These are phyloP conservation scores for Ustulina deusta DNA, from an alignment of 2,329 filamentous ascomycete genomes.

Conservation along the genomic window DNA sequence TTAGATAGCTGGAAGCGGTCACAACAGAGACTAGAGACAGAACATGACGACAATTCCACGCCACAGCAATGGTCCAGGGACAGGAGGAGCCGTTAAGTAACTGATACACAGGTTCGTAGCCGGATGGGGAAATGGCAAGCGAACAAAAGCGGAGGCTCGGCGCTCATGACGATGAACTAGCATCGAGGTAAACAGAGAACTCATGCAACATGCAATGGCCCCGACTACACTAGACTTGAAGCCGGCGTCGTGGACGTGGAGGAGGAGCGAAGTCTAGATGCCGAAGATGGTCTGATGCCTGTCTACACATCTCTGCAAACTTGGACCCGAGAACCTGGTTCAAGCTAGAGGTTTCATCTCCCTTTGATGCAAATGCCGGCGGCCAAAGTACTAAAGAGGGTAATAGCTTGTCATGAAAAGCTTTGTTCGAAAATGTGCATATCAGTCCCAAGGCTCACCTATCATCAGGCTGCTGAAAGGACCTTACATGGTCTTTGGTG, in stretches of 20 bases:
- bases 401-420: constrained; percentile 11
- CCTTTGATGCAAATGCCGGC: constrained; percentile 33
- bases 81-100: constrained; percentile 38
- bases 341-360: constrained; percentile 28
- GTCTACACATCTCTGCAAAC: constrained; percentile 10
- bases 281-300: constrained; percentile 16
- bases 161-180: constrained; percentile 38
- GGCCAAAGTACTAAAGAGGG: not conserved
- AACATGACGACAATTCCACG: constrained; percentile 25
- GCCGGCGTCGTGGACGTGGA: constrained; percentile 8
- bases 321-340: constrained; percentile 41
- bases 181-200: constrained; percentile 44
- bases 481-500: constrained; percentile 31
- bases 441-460: constrained; percentile 1
- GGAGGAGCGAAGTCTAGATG: constrained; percentile 7
- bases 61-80: constrained; percentile 34
- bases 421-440: constrained; percentile 4
- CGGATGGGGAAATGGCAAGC: constrained; percentile 57
- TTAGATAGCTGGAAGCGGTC: constrained; percentile 33
- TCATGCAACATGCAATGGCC: constrained; percentile 41
- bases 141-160: constrained; percentile 53
- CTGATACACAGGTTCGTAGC: constrained; percentile 43
- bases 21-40: constrained; percentile 40
- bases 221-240: constrained; percentile 18
- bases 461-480: constrained; percentile 19